Evolutionary conservation across 305 asterid genomes (phyloP).

Genomic region (Fraxinus angustifolia): DNA sequence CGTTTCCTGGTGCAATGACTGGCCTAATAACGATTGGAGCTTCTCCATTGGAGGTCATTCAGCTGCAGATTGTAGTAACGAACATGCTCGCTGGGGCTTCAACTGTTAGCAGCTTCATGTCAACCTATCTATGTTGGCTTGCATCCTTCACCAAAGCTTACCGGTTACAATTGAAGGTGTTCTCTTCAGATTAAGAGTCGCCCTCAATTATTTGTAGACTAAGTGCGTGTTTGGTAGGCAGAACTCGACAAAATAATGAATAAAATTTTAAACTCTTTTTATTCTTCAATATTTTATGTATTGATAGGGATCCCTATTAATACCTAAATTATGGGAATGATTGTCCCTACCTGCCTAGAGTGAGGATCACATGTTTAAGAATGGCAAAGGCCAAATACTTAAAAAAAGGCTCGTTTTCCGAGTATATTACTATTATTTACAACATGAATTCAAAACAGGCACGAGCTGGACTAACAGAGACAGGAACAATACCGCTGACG

Average conservation of each 20-base stretch:
- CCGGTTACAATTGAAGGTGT: conserved; percentile 61
- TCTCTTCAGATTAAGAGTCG: conserved; percentile 42
- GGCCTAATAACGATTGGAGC: conserved; percentile 94
- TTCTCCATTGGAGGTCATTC: conserved; percentile 82
- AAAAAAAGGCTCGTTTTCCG: not conserved
- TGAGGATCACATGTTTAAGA: not conserved
- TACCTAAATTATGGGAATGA: not conserved
- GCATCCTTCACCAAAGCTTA: conserved; percentile 82
- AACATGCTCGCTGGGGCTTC: conserved; percentile 88
- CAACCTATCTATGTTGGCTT: conserved; percentile 84
- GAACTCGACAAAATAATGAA: not conserved
- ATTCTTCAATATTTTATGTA: not conserved
- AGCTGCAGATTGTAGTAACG: conserved; percentile 79
- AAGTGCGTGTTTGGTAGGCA: not conserved
- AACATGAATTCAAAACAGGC: not conserved
- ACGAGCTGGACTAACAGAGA: not conserved
- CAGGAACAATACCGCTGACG: not conserved
- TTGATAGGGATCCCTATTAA: not conserved
- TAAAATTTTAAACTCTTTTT: not conserved
- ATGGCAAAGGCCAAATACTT: not conserved
- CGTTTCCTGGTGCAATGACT: conserved; percentile 92
- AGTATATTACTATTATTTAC: not conserved
- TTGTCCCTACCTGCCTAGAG: not conserved
- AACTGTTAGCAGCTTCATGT: conserved; percentile 64
- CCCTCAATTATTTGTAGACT: not conserved